Conservation (phyloP, 2,329 filamentous ascomycete species). For the Taxawa tesnikishii region DNA sequence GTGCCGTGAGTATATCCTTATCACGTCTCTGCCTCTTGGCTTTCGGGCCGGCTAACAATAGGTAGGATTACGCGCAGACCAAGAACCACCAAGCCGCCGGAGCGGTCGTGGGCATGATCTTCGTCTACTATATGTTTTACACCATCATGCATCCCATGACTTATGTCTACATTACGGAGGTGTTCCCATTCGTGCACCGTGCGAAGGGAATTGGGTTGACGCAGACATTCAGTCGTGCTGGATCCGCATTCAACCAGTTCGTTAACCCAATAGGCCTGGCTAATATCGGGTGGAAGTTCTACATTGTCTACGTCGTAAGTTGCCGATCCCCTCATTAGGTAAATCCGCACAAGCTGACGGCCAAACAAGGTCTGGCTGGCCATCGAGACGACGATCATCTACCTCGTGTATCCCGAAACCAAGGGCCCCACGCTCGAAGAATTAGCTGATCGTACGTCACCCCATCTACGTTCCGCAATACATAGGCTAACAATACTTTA, state of each 20-base stretch:
- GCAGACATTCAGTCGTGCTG: slow-evolving; percentile 4
- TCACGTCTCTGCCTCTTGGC: no score
- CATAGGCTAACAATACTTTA: neutral
- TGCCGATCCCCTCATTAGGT: slow-evolving; percentile 9
- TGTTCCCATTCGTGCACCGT: slow-evolving; percentile 5
- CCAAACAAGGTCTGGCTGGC: slow-evolving; percentile 19
- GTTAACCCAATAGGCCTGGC: slow-evolving; percentile 19
- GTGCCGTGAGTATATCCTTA: no score
- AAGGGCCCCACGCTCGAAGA: slow-evolving; percentile 42
- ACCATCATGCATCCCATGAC: slow-evolving; percentile 7
- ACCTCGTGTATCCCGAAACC: slow-evolving; percentile 40
- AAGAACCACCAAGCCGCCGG: slow-evolving; percentile 3
- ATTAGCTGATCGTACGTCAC: slow-evolving; percentile 25
- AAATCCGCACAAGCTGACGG: neutral
- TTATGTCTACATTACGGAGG: slow-evolving; percentile 7
- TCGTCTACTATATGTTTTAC: slow-evolving; percentile 6
- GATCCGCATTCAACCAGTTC: slow-evolving; percentile 5
- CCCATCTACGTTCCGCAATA: neutral
- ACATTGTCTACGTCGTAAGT: slow-evolving; percentile 36
- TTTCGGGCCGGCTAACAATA: no score
- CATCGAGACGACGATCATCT: slow-evolving; percentile 36
- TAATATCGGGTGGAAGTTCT: slow-evolving; percentile 34
- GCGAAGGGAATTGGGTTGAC: slow-evolving; percentile 5
- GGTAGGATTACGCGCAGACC: slow-evolving; percentile 2
- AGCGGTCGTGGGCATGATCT: slow-evolving; percentile 7